Conservation (phyloP, 768 basidiomycete genomes). For the Kwoniella sp. region DNA sequence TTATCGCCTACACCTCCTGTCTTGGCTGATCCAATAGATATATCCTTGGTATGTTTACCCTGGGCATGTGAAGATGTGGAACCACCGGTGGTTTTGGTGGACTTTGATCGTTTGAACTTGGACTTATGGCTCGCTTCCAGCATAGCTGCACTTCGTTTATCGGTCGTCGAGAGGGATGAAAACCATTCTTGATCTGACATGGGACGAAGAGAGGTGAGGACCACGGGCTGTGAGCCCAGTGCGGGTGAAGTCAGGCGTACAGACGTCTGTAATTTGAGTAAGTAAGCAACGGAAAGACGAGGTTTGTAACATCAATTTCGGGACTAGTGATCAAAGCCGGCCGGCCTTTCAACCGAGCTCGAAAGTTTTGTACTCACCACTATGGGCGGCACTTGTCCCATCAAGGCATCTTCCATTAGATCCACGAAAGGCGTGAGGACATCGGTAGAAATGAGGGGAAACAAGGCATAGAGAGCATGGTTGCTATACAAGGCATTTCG, state of each 20-base stretch:
- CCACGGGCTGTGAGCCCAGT: slow-evolving; percentile 51
- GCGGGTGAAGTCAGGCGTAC: slow-evolving; percentile 50
- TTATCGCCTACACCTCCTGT: background rate
- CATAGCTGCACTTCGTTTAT: background rate
- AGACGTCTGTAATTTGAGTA: slow-evolving; percentile 36
- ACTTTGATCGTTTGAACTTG: background rate
- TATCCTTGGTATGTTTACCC: background rate
- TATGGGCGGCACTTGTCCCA: slow-evolving; percentile 52
- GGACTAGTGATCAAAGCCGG: too few relatives aligned
- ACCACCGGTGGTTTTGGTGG: background rate
- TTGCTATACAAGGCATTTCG: slow-evolving; percentile 31
- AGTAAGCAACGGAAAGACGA: background rate
- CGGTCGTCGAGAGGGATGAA: slow-evolving; percentile 27
- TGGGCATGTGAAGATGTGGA: background rate
- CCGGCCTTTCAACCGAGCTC: too few relatives aligned
- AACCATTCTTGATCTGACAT: slow-evolving; percentile 56
- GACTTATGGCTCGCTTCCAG: background rate
- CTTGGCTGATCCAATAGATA: slow-evolving; percentile 1
- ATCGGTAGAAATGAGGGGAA: slow-evolving; percentile 54
- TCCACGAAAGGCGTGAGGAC: slow-evolving; percentile 55
- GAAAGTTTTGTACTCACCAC: slow-evolving; percentile 46
- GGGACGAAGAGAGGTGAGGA: slow-evolving; percentile 48
- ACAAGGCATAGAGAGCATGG: slow-evolving; percentile 50
- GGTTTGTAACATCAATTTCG: too few relatives aligned
- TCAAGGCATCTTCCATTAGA: slow-evolving; percentile 55